Conservation (phyloP, 2,329 filamentous ascomycete species). For the Colletotrichum sp. region DNA sequence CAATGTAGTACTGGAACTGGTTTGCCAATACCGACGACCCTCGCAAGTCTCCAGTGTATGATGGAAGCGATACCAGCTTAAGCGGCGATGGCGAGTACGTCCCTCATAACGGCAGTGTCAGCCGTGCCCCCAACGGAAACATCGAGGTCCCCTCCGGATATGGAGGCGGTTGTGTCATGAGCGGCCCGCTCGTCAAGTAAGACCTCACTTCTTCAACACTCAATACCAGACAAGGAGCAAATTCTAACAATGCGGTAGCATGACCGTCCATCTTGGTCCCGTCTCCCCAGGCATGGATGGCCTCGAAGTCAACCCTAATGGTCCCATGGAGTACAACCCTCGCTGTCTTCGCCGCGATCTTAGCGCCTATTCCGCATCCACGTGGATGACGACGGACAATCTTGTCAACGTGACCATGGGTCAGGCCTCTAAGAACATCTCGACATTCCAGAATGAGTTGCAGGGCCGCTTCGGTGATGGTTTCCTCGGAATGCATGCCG, state of each 20-base stretch:
- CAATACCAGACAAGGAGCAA: constrained; percentile 16
- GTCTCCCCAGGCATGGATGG: constrained; percentile 24
- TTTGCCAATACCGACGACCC: constrained; percentile 30
- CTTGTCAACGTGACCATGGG: constrained; percentile 28
- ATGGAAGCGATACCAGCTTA: constrained; percentile 42
- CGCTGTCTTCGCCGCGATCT: constrained; percentile 37
- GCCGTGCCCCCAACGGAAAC: constrained; percentile 23
- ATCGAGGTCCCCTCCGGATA: constrained; percentile 37
- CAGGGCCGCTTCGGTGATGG: constrained; percentile 32
- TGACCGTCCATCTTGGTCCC: constrained; percentile 34
- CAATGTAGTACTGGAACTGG: constrained; percentile 40
- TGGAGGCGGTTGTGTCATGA: constrained; percentile 37
- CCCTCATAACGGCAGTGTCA: constrained; percentile 25
- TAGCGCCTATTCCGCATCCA: constrained; percentile 20
- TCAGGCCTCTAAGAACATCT: constrained; percentile 18
- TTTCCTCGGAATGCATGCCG: constrained; percentile 30
- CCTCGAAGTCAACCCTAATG: background rate
- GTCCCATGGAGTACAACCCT: constrained; percentile 28
- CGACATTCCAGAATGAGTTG: constrained; percentile 32
- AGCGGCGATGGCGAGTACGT: constrained; percentile 42
- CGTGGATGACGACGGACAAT: constrained; percentile 26
- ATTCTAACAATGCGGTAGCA: constrained; percentile 1
- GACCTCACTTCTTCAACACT: background rate
- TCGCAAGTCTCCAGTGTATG: constrained; percentile 40
- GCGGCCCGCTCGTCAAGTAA: constrained; percentile 33